These are phyloP conservation scores for Hypoxylon lienhwacheense DNA, from an alignment of 495 filamentous ascomycete genomes.

Conservation along the genomic window DNA sequence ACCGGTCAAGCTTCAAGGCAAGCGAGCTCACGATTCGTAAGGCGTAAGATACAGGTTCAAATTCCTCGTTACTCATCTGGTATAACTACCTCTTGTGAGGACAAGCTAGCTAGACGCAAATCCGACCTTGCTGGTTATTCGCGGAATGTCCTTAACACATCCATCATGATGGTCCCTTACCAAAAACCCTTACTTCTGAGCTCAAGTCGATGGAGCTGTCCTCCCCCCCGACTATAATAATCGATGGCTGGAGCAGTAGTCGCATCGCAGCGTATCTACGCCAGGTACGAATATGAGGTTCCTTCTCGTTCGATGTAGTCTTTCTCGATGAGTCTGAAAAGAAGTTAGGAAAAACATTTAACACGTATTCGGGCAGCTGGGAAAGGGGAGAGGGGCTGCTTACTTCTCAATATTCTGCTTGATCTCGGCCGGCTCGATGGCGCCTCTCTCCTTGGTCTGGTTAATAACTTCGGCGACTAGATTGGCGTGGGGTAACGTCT, in stretches of 20 bases:
- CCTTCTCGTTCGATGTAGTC: slow-evolving; percentile 90
- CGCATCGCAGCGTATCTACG: slow-evolving; percentile 52
- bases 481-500: slow-evolving; percentile 79
- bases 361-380: slow-evolving; percentile 36
- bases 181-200: too few species aligned
- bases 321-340: slow-evolving; percentile 81
- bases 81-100: too few species aligned
- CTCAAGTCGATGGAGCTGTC: not conserved
- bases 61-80: too few species aligned
- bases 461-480: slow-evolving; percentile 85
- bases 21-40: too few species aligned
- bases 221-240: not conserved
- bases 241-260: not conserved
- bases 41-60: too few species aligned
- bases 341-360: not conserved
- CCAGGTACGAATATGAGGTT: slow-evolving; percentile 79
- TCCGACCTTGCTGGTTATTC: not conserved
- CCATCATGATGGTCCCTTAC: not conserved
- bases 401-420: slow-evolving; percentile 97
- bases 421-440: slow-evolving; percentile 80
- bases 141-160: not conserved
- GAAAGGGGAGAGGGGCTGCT: too few species aligned
- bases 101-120: too few species aligned
- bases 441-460: slow-evolving; percentile 81
- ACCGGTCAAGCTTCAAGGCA: too few species aligned